Evolutionary conservation across 345 rosid species (phyloP), one percentile per base, ranked within the genome.

Genomic region (Lepidium sativum): DNA sequence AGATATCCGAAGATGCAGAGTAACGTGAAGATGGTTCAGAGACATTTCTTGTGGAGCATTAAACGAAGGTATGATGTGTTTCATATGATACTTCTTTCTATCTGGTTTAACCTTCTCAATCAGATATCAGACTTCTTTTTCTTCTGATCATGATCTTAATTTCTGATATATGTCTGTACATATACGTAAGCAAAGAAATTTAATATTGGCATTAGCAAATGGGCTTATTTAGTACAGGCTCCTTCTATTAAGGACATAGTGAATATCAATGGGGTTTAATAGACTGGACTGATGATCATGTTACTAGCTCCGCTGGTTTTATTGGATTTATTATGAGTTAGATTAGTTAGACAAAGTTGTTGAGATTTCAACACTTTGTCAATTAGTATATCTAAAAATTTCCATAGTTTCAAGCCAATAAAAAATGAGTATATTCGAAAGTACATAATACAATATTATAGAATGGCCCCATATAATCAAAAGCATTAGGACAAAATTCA

Each of bases 1-100:
- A 80, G 70, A 59, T 87, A 92, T 58, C 80, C 84, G 17, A 60
- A 63, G 72, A 83, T 92, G 94, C 84, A 79, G 32, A 33, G 47
- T 64, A 87, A 89, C 51, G 75, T 80, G 70, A 92, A 92, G 83
- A 87, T 78, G 89, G 85, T 80, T 73, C 97, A 89, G 69, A 92
- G 78, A 75, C 97, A 89, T 77, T 92, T 92, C 56, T 81, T 87
- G 53, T 89, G 97, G 98, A 83, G 84, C 72, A 72, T 76, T 12
- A 81, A 66, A 60, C 96, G 84, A 69, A 83, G 83, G 73, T 89
- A 82, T 42, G 97, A 92, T 74, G 72, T 92, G 72, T 92, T 92
- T 70, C 95, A 88, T 77, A 85, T 92, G 97, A 86, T 92, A 68
- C 84, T 92, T 63, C 95, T 89, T 65, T 89, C 98, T 34, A 89